phyloP scores from a whole-genome alignment of 2,329 filamentous ascomycete species.

The Chaetomium sp. region DNA sequence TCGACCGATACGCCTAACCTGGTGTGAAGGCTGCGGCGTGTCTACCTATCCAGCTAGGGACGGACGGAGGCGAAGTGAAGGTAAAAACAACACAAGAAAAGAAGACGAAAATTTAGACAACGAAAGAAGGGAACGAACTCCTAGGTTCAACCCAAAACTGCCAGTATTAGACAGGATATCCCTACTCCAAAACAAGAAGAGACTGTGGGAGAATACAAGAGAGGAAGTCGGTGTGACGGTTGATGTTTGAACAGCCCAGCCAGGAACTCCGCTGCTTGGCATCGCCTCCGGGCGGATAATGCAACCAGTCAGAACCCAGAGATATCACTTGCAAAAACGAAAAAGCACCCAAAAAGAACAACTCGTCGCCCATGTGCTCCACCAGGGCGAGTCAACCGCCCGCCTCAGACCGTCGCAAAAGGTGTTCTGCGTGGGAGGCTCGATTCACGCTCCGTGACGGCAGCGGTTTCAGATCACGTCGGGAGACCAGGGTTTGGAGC shows the following conservation, averaged over 20 bases:
- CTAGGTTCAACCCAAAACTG: constrained; percentile 9
- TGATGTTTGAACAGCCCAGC: background rate
- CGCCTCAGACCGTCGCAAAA: constrained; percentile 13
- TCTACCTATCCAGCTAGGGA: background rate
- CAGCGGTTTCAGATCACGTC: constrained; percentile 28
- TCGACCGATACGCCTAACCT: background rate
- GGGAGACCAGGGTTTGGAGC: constrained; percentile 20
- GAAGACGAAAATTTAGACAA: constrained; percentile 6
- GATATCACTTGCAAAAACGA: background rate
- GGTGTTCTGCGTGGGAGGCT: constrained; percentile 10
- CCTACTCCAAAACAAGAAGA: constrained; percentile 4
- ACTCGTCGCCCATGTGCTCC: constrained; percentile 8
- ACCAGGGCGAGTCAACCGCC: constrained; percentile 16
- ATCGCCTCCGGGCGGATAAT: background rate
- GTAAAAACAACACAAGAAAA: constrained; percentile 1
- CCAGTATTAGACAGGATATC: constrained; percentile 12
- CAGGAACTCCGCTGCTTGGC: background rate
- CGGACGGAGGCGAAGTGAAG: background rate
- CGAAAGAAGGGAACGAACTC: constrained; percentile 11
- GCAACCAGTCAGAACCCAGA: constrained; percentile 1
- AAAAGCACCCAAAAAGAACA: constrained; percentile 3
- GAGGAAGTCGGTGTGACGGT: background rate
- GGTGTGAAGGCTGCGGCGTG: background rate
- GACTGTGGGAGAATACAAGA: background rate
- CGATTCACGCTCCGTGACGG: constrained; percentile 24